Evolutionary conservation across 2,329 filamentous ascomycete genomes (phyloP).

Genomic region (Curvularia sp.): DNA sequence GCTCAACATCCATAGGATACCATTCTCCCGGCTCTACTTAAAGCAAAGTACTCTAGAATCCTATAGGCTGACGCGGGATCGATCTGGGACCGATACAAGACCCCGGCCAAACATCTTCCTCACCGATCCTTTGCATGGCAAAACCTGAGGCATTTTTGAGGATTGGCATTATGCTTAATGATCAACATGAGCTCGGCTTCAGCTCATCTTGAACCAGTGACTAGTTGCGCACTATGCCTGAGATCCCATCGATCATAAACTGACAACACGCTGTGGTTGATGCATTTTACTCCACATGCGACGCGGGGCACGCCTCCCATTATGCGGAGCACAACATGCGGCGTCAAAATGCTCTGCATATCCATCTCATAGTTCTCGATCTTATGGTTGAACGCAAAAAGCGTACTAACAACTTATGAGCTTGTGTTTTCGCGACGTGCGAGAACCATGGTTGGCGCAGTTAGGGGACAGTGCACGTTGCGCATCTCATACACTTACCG

Average conservation of each 20-base stretch:
- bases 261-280: not conserved
- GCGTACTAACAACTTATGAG: conserved; percentile 2
- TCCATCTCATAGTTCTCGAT: not conserved
- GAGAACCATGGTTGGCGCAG: conserved; percentile 18
- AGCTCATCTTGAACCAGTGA: not conserved
- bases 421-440: conserved; percentile 27
- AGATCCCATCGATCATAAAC: not conserved
- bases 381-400: not conserved
- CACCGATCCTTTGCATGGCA: not conserved
- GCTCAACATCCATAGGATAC: not conserved
- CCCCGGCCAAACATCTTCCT: not conserved
- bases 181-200: not conserved
- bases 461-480: conserved; percentile 38
- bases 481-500: conserved; percentile 40
- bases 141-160: not conserved
- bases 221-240: not conserved
- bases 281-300: not conserved
- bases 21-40: not conserved
- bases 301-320: not conserved
- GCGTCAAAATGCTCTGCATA: not conserved
- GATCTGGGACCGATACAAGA: not conserved
- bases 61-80: not conserved
- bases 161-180: conserved; percentile 5
- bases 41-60: not conserved
- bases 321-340: not conserved